Base-by-base conservation (phyloP, 495 filamentous ascomycete species). In the Apiosordaria backusii region DNA sequence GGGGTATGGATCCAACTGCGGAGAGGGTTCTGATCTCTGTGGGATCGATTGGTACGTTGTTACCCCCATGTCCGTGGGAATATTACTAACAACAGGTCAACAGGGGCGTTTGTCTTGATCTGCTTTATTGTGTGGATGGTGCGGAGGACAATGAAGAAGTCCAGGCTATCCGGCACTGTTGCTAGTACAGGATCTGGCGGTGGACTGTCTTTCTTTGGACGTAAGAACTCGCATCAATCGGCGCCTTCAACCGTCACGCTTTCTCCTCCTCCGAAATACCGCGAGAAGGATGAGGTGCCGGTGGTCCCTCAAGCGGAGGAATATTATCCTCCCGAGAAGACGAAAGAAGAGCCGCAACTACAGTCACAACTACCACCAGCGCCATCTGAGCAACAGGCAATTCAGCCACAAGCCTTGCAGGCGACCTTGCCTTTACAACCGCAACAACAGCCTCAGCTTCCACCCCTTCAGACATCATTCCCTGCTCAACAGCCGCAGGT, bases 1-100 rank as follows among this genome's bases (percentile, higher is more conserved):
- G 65, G 0, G 69, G 72, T 0, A 66, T 81, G 53, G 71, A 77
- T 68, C 69, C 71, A 13, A 76, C 73, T 58, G 74, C 76, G 7
- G 78, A 85, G 66, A 76, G 77, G 29, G 67, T 79, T 18, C 65
- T 84, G 62, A 77, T 85, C 64, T 81, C 81, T 27, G 77, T 76
- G 15, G 82, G 82, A 19, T 74, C 82, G 19, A 84, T 85, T 65
- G 81, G 83, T 85, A 73, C 69, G 76, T 23, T 21, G 69, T 19
- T 25, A 21, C 50, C 25, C 4, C 27, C 2, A 16, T 27, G 3
- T 18, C 19, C 16, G n/a, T 23, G 7, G 61, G 18, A 13, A 15
- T 50, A 23, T 21, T 13, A 27, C 60, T 71, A 53, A 65, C 50
- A 67, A 55, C 21, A 26, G n/a, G 2, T 3, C 2, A 25, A 0